Evolutionary conservation across 2,329 filamentous ascomycete genomes (phyloP), one percentile per base, ranked within the genome.

Genomic region (Fonsecaea monophora): DNA sequence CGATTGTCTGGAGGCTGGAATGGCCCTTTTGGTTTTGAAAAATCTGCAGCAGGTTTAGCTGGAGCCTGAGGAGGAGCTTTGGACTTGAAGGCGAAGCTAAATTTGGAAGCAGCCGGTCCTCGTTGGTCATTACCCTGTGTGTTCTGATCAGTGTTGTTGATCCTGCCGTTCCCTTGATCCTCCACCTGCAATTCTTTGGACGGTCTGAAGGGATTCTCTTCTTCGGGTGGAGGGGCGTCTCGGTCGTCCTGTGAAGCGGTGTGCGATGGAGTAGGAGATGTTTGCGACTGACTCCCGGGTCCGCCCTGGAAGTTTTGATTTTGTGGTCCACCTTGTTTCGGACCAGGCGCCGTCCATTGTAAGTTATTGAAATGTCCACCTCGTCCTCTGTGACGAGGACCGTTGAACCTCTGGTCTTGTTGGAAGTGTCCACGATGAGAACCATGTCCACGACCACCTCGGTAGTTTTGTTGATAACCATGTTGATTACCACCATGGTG

Each of bases 21-120:
- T 74, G 79, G 68, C 75, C 82, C 75, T 78, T 79, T 63, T 75
- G 66, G 62, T 71, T 77, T 81, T 72, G 77, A 79, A 60, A 86
- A 72, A 66, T 84, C 84, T 48, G 81, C 75, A 50, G 85, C 83
- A 34, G 82, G 78, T 68, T 84, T 84, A 55, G 81, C 80, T 65
- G 83, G 82, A 68, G 85, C 81, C 32, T 82, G 80, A 21, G 89
- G 83, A 2, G 85, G 83, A 25, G 88, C 86, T 75, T 90, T 94
- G 64, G 89, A 86, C 77, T 97, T 97, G 78, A 98, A 92, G 1
- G 93, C 92, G 77, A 98, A 98, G 77, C 92, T 96, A 75, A 97
- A 96, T 79, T 94, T 95, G 53, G 88, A 87, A 2, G 82, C 81
- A 66, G 82, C 81, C 75, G 82, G 77, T 67, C 79, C 75, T 67